Conservation (phyloP, 192 early-diverging fungal genomes). For the Lobosporangium transversale region DNA sequence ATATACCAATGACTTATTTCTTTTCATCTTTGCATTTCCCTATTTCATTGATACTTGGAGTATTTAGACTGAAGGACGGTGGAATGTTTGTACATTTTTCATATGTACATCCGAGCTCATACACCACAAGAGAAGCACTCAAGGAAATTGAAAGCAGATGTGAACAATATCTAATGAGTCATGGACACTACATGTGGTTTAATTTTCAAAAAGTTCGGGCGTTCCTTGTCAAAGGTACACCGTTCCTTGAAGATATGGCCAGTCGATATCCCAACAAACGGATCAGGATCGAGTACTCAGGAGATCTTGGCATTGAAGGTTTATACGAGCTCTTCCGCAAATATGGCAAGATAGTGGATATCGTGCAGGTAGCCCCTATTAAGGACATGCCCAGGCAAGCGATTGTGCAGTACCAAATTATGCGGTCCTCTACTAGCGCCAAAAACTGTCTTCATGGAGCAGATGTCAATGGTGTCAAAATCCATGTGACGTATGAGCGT, state of each 20-base stretch:
- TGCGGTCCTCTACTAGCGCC: slow-evolving; percentile 90
- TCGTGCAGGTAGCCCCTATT: slow-evolving; percentile 65
- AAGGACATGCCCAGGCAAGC: slow-evolving; percentile 88
- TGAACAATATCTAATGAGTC: slow-evolving; percentile 61
- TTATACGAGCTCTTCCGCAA: slow-evolving; percentile 78
- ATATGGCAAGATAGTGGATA: slow-evolving; percentile 87
- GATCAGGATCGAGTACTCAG: slow-evolving; percentile 36
- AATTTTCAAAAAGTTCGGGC: slow-evolving; percentile 70
- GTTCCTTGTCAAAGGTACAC: slow-evolving; percentile 74
- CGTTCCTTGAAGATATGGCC: slow-evolving; percentile 80
- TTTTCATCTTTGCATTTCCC: too few relatives aligned
- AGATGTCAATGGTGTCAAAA: slow-evolving; percentile 70
- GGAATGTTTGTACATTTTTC: slow-evolving; percentile 66
- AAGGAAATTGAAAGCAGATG: slow-evolving; percentile 59
- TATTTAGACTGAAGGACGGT: slow-evolving; percentile 57
- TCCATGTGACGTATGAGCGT: slow-evolving; percentile 70
- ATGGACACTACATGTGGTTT: slow-evolving; percentile 70
- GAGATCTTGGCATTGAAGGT: slow-evolving; percentile 57
- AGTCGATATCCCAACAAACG: slow-evolving; percentile 60
- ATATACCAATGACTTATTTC: too few relatives aligned
- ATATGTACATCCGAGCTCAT: slow-evolving; percentile 50
- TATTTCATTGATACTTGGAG: too few relatives aligned
- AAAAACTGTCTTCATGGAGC: slow-evolving; percentile 93
- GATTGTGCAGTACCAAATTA: slow-evolving; percentile 78
- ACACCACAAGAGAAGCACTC: slow-evolving; percentile 47